phyloP scores from a whole-genome alignment of 352 stramenopile genomes.

The Phytophthora ohioensis region DNA sequence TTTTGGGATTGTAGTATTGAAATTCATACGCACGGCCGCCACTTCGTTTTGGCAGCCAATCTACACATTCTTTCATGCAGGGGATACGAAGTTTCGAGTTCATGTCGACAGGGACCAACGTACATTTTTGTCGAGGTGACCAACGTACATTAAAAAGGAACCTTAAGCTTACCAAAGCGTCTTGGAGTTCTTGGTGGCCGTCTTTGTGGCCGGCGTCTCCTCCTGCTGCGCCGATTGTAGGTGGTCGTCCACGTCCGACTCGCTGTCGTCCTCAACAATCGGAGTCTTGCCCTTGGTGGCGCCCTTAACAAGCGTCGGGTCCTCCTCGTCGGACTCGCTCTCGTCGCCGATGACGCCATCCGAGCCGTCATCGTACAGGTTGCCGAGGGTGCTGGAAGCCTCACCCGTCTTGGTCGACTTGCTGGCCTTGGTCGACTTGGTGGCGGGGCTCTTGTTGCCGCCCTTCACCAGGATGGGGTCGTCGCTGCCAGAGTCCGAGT shows the following conservation, averaged over 20 bases:
- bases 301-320: constrained; percentile 26
- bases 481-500: not conserved
- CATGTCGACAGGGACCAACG: constrained; percentile 17
- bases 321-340: constrained; percentile 24
- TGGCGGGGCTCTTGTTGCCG: constrained; percentile 9
- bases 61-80: constrained; percentile 21
- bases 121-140: constrained; percentile 35
- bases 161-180: constrained; percentile 33
- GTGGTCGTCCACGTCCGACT: constrained; percentile 34
- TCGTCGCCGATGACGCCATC: constrained; percentile 24
- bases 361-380: constrained; percentile 29
- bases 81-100: constrained; percentile 29
- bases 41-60: constrained; percentile 29
- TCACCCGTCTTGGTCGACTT: constrained; percentile 25
- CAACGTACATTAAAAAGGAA: constrained; percentile 36
- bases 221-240: constrained; percentile 49
- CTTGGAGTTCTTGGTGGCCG: constrained; percentile 60
- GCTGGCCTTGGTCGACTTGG: constrained; percentile 19
- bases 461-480: constrained; percentile 23
- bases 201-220: constrained; percentile 61
- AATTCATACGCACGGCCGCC: constrained; percentile 18
- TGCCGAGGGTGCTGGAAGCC: constrained; percentile 1
- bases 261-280: constrained; percentile 13
- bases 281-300: constrained; percentile 21
- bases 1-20: constrained; percentile 14